A percentile compares a stretch with the other conserved stretches of the same genome.
phyloP scores from a whole-genome alignment of 768 basidiomycete species.

The Auricularia auricula-judae region DNA sequence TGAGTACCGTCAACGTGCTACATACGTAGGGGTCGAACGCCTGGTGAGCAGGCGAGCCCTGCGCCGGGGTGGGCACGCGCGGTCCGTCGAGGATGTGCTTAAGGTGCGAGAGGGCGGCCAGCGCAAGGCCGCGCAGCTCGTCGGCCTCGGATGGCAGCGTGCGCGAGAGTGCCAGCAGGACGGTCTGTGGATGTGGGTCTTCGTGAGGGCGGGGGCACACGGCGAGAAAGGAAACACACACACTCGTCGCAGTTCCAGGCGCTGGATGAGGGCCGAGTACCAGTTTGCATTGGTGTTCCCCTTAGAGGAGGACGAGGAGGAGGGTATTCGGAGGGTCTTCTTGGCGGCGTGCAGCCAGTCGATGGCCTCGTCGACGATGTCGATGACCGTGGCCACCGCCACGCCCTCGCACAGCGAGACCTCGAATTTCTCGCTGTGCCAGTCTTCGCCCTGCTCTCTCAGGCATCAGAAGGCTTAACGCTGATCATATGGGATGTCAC shows the following conservation, averaged over 20 bases:
- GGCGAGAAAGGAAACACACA: not conserved
- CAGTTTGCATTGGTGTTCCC: slow-evolving; percentile 1
- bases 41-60: slow-evolving; percentile 5
- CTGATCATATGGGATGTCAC: slow-evolving; percentile 12
- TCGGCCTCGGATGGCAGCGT: slow-evolving; percentile 2
- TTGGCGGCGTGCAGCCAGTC: slow-evolving; percentile 37
- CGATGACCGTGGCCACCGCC: slow-evolving; percentile 40
- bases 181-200: slow-evolving; percentile 1
- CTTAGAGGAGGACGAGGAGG: slow-evolving; percentile 7
- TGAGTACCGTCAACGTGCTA: slow-evolving; percentile 16
- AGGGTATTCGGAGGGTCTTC: slow-evolving; percentile 1
- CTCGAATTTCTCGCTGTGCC: slow-evolving; percentile 84
- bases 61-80: slow-evolving; percentile 1
- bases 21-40: slow-evolving; percentile 14
- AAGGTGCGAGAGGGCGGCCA: slow-evolving; percentile 1
- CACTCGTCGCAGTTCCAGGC: not conserved
- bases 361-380: slow-evolving; percentile 47
- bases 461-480: slow-evolving; percentile 5
- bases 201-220: not conserved
- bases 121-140: not conserved
- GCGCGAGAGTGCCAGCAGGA: slow-evolving; percentile 10
- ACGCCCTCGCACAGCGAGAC: slow-evolving; percentile 60
- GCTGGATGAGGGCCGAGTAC: not conserved
- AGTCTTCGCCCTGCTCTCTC: slow-evolving; percentile 60
- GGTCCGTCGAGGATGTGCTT: not conserved